Evolutionary conservation across 768 basidiomycete genomes (phyloP), one percentile per base, ranked within the genome.

Genomic region (Panaeolus cyanescens): DNA sequence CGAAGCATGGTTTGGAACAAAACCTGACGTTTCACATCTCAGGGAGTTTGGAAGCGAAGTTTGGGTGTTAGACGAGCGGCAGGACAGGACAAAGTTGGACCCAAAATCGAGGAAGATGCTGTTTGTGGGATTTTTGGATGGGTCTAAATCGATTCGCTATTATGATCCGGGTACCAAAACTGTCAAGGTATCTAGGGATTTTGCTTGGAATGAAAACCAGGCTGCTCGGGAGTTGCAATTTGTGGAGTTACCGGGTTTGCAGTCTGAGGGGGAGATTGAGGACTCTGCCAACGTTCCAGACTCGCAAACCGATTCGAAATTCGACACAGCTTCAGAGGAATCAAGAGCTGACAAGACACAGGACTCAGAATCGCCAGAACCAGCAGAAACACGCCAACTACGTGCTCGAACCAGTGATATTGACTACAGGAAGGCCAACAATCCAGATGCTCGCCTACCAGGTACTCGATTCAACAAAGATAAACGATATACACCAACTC

Each of bases 11-110:
- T 32, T 25, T 12, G 59, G 59, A 0, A 54, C 60, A 8, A 69
- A 68, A 53, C 73, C 72, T 25, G 57, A 72, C 37, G 59, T 73
- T 12, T 62, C 65, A 19, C 64, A 70, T 32, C 55, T 72, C 19
- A 31, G 60, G 19, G 67, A 68, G 36, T 75, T 75, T 64, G 71
- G 72, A 37, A 65, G 64, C 34, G 64, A 66, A 30, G 72, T 68
- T 4, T 72, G 65, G 62, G 61, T 71, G 5, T 60, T 68, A 2
- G 64, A 70, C 32, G 61, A 65, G 36, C 17, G 31, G 6, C 53
- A 59, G 32, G 65, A 67, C 31, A n/a, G n/a, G n/a, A 62, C 62
- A 32, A 71, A 68, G 39, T 56, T 72, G 7, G 32, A 50, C 19
- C 67, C 71, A 7, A 67, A 63, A 53, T 64, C 68, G 34, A 61